Evolutionary conservation across 2,329 filamentous ascomycete species (phyloP), one percentile per base, ranked within the genome.

Genomic region (Epichloe amarillans): DNA sequence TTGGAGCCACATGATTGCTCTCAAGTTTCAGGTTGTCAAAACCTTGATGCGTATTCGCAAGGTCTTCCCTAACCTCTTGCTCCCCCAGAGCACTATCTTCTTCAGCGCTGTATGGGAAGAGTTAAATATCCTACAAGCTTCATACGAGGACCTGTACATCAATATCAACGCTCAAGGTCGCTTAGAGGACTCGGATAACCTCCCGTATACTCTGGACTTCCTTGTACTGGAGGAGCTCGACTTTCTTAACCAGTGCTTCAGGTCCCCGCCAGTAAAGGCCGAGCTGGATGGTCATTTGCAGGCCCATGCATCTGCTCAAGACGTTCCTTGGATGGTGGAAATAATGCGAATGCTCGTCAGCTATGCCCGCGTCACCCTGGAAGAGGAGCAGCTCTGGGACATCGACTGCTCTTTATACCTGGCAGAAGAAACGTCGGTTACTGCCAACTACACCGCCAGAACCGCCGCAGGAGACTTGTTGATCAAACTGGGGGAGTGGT

Each of bases 171-270:
- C 85, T 44, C 90, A 97, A 67, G 88, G 89, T 50, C 82, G 91
- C 38, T 70, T 97, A 36, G 90, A 95, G 65, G 90, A 96, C 64
- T 80, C 86, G 3, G 91, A 98, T 64, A 83, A 83, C 41, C 75
- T 98, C n/a, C 89, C 91, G 0, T 96, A 95, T 67, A 95, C 90
- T 1, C 74, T 98, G 23, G 93, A 98, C 67, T 93, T 95, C 62
- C 76, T 98, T 48, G 82, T 97, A 3, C 72, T 97, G 7, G 93
- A 98, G 66, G 90, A 97, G 66, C 75, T 98, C 23, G 93, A 98
- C 67, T 90, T 97, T 62, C 79, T 98, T 64, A 93, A 95, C 68
- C 84, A 89, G 52, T 90, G 90, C 65, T 77, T 98, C 56, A 83
- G 88, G 56, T 91, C 91, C 6, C 83, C 88, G 4, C 88, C 88